Evolutionary conservation across 1,284 basidiomycete genomes (phyloP).

Genomic region (Stygiomarasmius scandens): DNA sequence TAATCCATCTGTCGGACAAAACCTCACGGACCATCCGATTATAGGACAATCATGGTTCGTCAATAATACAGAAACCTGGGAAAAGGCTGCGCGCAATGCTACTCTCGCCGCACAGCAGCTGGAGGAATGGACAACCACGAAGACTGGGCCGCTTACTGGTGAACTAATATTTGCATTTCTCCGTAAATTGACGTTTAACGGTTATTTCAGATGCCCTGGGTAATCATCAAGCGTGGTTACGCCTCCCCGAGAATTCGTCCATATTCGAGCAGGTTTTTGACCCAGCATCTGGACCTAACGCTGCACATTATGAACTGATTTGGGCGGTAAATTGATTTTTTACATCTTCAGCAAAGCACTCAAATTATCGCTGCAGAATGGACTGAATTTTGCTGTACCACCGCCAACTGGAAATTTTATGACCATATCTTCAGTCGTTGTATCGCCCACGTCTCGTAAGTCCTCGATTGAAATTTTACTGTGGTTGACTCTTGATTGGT

Average conservation of each 20-base stretch:
- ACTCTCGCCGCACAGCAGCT: conserved; percentile 7
- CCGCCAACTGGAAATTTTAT: conserved; percentile 31
- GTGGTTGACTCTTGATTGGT: neutral
- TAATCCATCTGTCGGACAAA: conserved; percentile 12
- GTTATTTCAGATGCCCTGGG: neutral
- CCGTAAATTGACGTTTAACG: neutral
- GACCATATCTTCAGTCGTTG: conserved; percentile 27
- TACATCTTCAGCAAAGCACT: neutral
- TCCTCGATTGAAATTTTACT: conserved; percentile 3
- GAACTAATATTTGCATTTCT: neutral
- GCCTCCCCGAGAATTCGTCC: conserved; percentile 11
- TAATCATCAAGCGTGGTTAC: conserved; percentile 10
- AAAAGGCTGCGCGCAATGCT: conserved; percentile 2
- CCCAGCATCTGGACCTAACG: conserved; percentile 9
- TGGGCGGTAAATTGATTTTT: conserved; percentile 9
- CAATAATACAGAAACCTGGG: conserved; percentile 6
- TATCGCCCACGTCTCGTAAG: conserved; percentile 39
- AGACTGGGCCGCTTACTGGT: conserved; percentile 9
- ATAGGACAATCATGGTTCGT: conserved; percentile 8
- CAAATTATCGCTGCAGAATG: neutral
- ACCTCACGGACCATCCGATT: conserved; percentile 10
- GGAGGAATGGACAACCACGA: conserved; percentile 6
- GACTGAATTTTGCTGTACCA: neutral
- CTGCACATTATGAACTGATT: conserved; percentile 12
- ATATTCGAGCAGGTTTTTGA: conserved; percentile 6